phyloP scores from a whole-genome alignment of 768 basidiomycete genomes.

The Leucosporidium scottii region DNA sequence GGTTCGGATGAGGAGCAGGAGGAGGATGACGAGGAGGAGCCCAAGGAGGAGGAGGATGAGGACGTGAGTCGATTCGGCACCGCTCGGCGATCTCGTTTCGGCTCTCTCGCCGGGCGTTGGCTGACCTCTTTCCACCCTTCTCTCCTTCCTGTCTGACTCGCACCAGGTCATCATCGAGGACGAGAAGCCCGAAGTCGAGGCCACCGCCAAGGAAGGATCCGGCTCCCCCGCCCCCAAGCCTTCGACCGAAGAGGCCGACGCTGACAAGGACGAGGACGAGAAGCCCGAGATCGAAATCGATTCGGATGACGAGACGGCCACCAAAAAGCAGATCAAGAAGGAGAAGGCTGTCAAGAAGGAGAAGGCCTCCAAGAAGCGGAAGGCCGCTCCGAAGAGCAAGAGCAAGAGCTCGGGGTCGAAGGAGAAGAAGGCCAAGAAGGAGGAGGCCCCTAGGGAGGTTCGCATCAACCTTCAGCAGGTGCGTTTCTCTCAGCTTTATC shows the following conservation, averaged over 20 bases:
- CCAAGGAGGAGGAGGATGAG: slow-evolving; percentile 43
- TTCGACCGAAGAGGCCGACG: slow-evolving; percentile 43
- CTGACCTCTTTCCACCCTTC: too few species aligned
- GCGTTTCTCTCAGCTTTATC: not conserved
- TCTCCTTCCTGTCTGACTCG: not conserved
- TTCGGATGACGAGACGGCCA: slow-evolving; percentile 48
- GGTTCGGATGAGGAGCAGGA: slow-evolving; percentile 51
- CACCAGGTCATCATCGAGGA: not conserved
- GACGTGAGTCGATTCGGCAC: slow-evolving; percentile 14
- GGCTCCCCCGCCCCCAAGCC: not conserved
- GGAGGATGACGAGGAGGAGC: slow-evolving; percentile 9
- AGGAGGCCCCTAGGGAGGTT: slow-evolving; percentile 14
- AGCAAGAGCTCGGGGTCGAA: slow-evolving; percentile 35
- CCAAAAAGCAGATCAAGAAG: slow-evolving; percentile 9
- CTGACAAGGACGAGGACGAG: slow-evolving; percentile 46
- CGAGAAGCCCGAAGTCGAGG: not conserved
- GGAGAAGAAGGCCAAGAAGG: slow-evolving; percentile 39
- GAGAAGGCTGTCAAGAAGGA: slow-evolving; percentile 22
- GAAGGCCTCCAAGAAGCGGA: slow-evolving; percentile 53
- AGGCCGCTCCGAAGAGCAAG: slow-evolving; percentile 50
- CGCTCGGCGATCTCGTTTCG: not conserved
- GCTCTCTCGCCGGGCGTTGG: not conserved
- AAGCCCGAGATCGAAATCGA: slow-evolving; percentile 51
- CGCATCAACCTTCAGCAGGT: slow-evolving; percentile 29
- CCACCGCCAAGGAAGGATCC: not conserved